These are phyloP conservation scores for Penicillium angulare DNA, from an alignment of 495 filamentous ascomycete genomes.

Conservation along the genomic window DNA sequence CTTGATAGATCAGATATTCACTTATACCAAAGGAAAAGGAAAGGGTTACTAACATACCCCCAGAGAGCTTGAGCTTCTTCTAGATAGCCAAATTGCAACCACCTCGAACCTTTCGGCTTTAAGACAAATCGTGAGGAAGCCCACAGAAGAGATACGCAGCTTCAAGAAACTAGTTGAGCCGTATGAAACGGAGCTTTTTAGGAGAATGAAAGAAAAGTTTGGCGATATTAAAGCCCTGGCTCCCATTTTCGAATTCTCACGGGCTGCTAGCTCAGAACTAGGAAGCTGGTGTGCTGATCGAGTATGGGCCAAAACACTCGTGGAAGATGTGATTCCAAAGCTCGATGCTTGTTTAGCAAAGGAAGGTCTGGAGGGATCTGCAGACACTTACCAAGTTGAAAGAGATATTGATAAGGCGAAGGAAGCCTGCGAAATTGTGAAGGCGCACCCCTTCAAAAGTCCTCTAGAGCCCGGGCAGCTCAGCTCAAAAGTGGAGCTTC, in stretches of 20 bases:
- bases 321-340: slow-evolving; percentile 61
- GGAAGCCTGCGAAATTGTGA: slow-evolving; percentile 58
- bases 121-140: slow-evolving; percentile 55
- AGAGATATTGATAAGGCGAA: slow-evolving; percentile 53
- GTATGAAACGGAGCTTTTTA: slow-evolving; percentile 64
- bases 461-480: slow-evolving; percentile 46
- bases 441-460: slow-evolving; percentile 42
- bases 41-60: neutral
- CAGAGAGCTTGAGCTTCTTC: slow-evolving; percentile 71
- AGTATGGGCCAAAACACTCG: slow-evolving; percentile 71
- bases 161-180: slow-evolving; percentile 53
- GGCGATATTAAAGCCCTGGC: slow-evolving; percentile 57
- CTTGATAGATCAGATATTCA: too few relatives aligned
- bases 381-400: slow-evolving; percentile 40
- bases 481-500: slow-evolving; percentile 69
- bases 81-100: slow-evolving; percentile 82
- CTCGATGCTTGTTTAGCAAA: slow-evolving; percentile 59
- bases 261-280: slow-evolving; percentile 61
- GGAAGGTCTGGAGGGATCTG: slow-evolving; percentile 31
- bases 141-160: slow-evolving; percentile 57
- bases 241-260: slow-evolving; percentile 58
- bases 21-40: neutral
- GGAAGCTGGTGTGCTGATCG: slow-evolving; percentile 86
- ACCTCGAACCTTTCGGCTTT: slow-evolving; percentile 64
- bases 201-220: slow-evolving; percentile 52